Evolutionary conservation across 805 yeast species (phyloP).

Genomic region (Helenozyma baotianmanensis): DNA sequence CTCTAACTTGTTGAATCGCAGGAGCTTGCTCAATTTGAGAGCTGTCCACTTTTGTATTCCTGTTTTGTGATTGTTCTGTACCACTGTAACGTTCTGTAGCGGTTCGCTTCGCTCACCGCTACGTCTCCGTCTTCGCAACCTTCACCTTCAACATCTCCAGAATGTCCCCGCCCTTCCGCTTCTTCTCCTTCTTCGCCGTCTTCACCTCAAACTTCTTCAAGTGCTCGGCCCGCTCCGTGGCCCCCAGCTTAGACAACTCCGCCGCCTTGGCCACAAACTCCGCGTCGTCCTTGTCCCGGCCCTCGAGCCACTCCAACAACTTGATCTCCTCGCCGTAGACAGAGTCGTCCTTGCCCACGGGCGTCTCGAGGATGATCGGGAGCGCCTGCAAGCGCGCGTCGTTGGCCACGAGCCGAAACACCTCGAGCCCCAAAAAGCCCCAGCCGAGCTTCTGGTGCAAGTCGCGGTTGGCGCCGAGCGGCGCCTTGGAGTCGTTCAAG

Average conservation of each 20-base stretch:
- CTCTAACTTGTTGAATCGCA: too few species aligned
- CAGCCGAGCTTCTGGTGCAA: conserved; percentile 85
- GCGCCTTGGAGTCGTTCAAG: conserved; percentile 92
- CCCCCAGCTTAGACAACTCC: conserved; percentile 57
- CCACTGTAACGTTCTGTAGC: too few species aligned
- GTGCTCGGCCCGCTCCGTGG: conserved; percentile 65
- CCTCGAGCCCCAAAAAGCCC: conserved; percentile 86
- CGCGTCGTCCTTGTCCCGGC: conserved; percentile 45
- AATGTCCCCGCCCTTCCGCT: conserved; percentile 17
- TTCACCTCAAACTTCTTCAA: conserved; percentile 60
- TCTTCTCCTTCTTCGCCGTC: conserved; percentile 25
- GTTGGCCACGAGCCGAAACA: conserved; percentile 75
- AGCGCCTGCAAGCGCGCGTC: conserved; percentile 54
- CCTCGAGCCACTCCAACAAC: conserved; percentile 76
- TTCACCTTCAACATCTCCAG: conserved; percentile 15
- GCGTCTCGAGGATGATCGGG: conserved; percentile 88
- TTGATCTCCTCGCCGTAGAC: conserved; percentile 79
- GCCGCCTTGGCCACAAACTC: conserved; percentile 49
- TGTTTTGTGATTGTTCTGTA: too few species aligned
- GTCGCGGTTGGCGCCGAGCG: conserved; percentile 84
- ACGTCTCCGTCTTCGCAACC: conserved; percentile 1
- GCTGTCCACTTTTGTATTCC: too few species aligned
- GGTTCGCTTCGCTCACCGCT: too few species aligned
- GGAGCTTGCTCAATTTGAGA: too few species aligned
- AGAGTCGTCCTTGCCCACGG: conserved; percentile 61